phyloP scores from a whole-genome alignment of 192 early-diverging fungal genomes.

The Physocladia obscura region DNA sequence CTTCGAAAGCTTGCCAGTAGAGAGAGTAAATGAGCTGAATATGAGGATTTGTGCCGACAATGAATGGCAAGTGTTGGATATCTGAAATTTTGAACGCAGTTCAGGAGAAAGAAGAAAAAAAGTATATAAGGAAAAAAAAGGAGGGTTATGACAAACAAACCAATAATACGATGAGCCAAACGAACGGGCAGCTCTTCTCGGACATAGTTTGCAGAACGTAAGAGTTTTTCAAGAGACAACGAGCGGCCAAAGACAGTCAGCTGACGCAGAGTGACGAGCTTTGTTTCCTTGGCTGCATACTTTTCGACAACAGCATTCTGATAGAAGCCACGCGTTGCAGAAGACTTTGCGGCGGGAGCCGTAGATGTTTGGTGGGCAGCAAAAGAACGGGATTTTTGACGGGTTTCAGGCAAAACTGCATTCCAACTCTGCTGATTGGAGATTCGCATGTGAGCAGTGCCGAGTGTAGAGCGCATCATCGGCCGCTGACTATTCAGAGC shows the following conservation, averaged over 20 bases:
- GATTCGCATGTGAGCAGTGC: too few relatives aligned
- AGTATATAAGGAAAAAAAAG: conserved; percentile 2
- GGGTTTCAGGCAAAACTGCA: too few relatives aligned
- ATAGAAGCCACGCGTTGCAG: conserved; percentile 63
- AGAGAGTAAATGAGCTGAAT: conserved; percentile 78
- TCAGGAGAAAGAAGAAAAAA: too few relatives aligned
- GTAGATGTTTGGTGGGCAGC: too few relatives aligned
- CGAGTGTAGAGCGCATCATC: too few relatives aligned
- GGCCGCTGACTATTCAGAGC: too few relatives aligned
- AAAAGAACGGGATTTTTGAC: too few relatives aligned
- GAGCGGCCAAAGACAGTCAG: conserved; percentile 87
- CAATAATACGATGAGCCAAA: conserved; percentile 85
- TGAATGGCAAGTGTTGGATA: conserved; percentile 90
- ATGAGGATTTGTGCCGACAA: conserved; percentile 90
- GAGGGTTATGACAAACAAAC: conserved; percentile 35
- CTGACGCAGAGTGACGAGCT: conserved; percentile 85
- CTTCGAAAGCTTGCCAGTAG: conserved; percentile 94
- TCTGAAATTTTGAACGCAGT: conserved; percentile 6
- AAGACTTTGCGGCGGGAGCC: too few relatives aligned
- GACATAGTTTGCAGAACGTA: conserved; percentile 87
- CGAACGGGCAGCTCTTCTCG: conserved; percentile 84
- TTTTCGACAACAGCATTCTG: conserved; percentile 85
- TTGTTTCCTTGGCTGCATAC: conserved; percentile 75
- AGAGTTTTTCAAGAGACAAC: conserved; percentile 77
- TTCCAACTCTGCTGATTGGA: too few relatives aligned